Evolutionary conservation across 2,329 filamentous ascomycete genomes (phyloP).

Genomic region (Paramyrothecium roridum): DNA sequence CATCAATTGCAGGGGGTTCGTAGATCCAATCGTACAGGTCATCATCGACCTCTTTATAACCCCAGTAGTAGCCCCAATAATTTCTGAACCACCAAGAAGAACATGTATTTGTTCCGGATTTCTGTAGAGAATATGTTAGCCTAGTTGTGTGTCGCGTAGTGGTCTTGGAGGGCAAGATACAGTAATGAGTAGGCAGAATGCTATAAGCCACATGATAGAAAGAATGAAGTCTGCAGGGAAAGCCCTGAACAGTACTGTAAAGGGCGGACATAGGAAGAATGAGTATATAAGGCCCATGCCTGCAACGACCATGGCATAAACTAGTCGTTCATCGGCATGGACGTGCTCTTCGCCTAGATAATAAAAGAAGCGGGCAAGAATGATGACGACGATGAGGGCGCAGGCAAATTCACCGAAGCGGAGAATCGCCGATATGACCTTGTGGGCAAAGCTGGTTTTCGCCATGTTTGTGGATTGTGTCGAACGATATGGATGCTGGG

Average conservation of each 20-base stretch:
- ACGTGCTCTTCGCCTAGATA: constrained; percentile 2
- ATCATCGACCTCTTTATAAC: neutral
- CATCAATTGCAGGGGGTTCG: neutral
- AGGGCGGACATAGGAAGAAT: constrained; percentile 9
- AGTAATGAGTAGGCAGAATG: constrained; percentile 11
- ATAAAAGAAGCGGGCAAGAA: constrained; percentile 11
- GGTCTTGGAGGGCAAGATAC: constrained; percentile 3
- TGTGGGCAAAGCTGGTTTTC: constrained; percentile 6
- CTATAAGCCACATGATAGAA: constrained; percentile 16
- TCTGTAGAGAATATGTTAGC: neutral
- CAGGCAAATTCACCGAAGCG: constrained; percentile 9
- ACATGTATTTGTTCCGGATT: neutral
- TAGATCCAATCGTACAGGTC: neutral
- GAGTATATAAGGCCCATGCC: constrained; percentile 17
- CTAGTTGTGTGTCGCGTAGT: neutral
- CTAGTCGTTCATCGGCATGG: constrained; percentile 7
- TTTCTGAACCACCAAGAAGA: neutral
- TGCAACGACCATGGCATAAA: constrained; percentile 13
- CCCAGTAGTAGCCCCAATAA: constrained; percentile 1
- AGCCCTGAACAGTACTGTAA: constrained; percentile 8
- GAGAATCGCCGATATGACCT: constrained; percentile 6
- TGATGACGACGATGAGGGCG: constrained; percentile 11
- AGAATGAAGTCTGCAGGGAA: constrained; percentile 15
- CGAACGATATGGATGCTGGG: too few relatives aligned
- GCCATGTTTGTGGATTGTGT: neutral